phyloP scores from a whole-genome alignment of 2,329 filamentous ascomycete genomes.

The Alternaria triticimaculans region DNA sequence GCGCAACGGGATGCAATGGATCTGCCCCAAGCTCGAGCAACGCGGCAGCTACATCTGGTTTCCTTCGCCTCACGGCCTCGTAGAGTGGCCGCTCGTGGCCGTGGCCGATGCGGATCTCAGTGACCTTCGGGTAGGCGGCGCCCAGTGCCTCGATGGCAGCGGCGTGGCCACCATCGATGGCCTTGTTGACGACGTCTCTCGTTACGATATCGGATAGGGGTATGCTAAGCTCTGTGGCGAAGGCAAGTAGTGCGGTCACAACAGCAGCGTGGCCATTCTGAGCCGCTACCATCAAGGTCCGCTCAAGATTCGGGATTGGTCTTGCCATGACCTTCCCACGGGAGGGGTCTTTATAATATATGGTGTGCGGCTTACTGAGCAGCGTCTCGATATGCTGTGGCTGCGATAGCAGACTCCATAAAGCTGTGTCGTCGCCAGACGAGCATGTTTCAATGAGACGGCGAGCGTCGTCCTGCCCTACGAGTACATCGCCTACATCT shows the following conservation, averaged over 20 bases:
- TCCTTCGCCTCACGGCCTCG: background rate
- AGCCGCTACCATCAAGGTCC: background rate
- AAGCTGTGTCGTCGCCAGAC: background rate
- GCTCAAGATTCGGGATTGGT: background rate
- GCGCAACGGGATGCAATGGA: background rate
- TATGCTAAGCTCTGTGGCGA: rapidly evolving
- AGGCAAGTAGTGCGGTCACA: background rate
- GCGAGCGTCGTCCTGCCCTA: background rate
- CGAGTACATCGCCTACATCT: background rate
- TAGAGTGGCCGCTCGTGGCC: background rate
- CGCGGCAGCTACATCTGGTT: background rate
- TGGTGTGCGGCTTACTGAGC: background rate
- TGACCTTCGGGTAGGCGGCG: background rate
- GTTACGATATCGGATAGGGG: background rate
- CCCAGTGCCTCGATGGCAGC: background rate
- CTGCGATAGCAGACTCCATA: background rate
- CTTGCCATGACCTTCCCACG: background rate
- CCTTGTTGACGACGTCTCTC: background rate
- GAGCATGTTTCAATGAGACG: background rate
- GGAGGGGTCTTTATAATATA: background rate
- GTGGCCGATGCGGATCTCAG: background rate
- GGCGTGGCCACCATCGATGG: background rate
- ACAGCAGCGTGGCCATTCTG: background rate
- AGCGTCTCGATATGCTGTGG: background rate
- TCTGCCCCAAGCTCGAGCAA: background rate